Evolutionary conservation across 306 rosid species (phyloP), one percentile per base, ranked within the genome.

Genomic region (Acacia crassicarpa): DNA sequence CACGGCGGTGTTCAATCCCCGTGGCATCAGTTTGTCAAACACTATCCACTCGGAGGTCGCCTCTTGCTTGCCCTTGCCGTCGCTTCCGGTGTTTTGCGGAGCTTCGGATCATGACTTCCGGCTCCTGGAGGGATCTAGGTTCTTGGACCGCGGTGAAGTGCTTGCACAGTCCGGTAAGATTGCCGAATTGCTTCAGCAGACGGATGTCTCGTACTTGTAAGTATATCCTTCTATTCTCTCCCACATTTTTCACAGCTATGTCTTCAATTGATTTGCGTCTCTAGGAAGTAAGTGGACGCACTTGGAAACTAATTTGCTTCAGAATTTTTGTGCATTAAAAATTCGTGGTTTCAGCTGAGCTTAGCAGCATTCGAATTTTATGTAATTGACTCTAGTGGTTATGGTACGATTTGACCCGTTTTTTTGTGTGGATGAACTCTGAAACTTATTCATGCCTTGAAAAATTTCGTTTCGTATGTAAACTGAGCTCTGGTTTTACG

Each of bases 161-260:
- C 91, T 92, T 41, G 84, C 93, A 23, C 94, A 90, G 86, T 87
- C 99, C 30, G 80, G 76, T 43, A 90, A 89, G 90, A 93, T 96
- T 74, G 94, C 95, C 30, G 98, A 96, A 84, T 91, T 96, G 80
- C 98, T 96, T 79, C 89, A 86, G 44, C 83, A 81, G 72, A 90
- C 99, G 12, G 99, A 93, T 63, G 97, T 93, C 25, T 96, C 99
- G 3, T 96, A 96, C 86, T 87, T 93, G 99, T 93, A 81, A 91
- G 97, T 81, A 49, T 59, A 72, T 25, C 38, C 35, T 77, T 56
- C 22, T 9, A 63, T 44, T 48, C 27, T 12, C 65, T 40, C 62
- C 38, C n/a, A 17, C 71, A 74, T 81, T 82, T 81, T 79, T 48
- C 11, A 23, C 32, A 2, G 69, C 48, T 35, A 33, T 20, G 75